Conservation (phyloP, 1,284 basidiomycete species). For the Trichosporon sp. region DNA sequence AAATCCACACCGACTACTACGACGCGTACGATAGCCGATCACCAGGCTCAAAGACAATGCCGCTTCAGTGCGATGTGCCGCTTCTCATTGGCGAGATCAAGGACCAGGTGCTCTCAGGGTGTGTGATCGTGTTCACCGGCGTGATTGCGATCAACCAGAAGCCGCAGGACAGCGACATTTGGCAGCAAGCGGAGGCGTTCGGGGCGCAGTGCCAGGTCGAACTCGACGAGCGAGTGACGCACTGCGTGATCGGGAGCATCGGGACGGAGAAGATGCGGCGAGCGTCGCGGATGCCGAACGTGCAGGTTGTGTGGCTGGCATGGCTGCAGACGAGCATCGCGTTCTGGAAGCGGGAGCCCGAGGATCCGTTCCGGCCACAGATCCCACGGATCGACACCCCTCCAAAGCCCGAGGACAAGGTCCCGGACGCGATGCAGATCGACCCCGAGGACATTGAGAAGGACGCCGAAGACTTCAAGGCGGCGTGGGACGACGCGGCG, state of each 20-base stretch:
- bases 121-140: slow-evolving; percentile 83
- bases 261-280: slow-evolving; percentile 86
- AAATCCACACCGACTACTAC: slow-evolving; percentile 74
- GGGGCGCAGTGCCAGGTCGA: slow-evolving; percentile 75
- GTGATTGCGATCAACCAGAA: slow-evolving; percentile 80
- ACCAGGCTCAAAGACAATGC: slow-evolving; percentile 8
- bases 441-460: slow-evolving; percentile 6
- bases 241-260: slow-evolving; percentile 84
- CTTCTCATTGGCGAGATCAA: slow-evolving; percentile 70
- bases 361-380: slow-evolving; percentile 23
- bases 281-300: slow-evolving; percentile 63
- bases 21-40: slow-evolving; percentile 38
- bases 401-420: not conserved
- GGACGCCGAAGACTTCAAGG: not conserved
- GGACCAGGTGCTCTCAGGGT: slow-evolving; percentile 65
- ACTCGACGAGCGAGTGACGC: slow-evolving; percentile 67
- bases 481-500: slow-evolving; percentile 18
- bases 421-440: not conserved
- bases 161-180: slow-evolving; percentile 71
- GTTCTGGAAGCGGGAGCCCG: slow-evolving; percentile 58
- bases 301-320: slow-evolving; percentile 76
- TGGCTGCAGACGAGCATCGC: slow-evolving; percentile 87
- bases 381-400: not conserved
- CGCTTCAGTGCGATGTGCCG: slow-evolving; percentile 23
- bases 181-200: slow-evolving; percentile 80